These are phyloP conservation scores for Sporothrix humicola DNA, from an alignment of 2,329 filamentous ascomycete genomes.

Conservation along the genomic window DNA sequence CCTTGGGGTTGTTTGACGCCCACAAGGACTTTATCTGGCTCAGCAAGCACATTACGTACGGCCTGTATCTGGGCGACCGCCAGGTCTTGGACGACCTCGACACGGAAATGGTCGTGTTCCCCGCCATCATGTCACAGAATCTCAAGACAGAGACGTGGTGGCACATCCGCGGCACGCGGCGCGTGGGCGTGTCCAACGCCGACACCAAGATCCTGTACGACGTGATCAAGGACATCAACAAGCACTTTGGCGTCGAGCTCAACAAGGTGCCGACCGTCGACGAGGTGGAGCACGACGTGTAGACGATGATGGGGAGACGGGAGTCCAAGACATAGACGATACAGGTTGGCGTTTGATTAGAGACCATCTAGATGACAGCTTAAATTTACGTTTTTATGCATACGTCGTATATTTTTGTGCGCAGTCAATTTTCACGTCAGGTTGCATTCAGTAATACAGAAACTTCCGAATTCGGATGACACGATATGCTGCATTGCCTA, in stretches of 20 bases:
- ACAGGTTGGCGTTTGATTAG: background rate
- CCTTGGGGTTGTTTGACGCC: conserved; percentile 46
- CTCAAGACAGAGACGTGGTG: conserved; percentile 58
- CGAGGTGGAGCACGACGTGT: conserved; percentile 43
- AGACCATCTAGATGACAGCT: background rate
- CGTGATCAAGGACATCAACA: conserved; percentile 39
- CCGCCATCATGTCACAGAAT: conserved; percentile 65
- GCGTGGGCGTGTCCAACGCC: conserved; percentile 54
- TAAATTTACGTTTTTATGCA: background rate
- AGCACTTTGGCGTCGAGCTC: conserved; percentile 39
- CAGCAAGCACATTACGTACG: conserved; percentile 61
- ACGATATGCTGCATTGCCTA: no score
- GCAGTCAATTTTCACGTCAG: no score
- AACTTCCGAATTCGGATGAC: no score
- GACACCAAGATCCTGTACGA: conserved; percentile 49
- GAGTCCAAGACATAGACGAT: background rate
- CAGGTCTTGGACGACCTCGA: conserved; percentile 59
- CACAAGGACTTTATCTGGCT: conserved; percentile 56
- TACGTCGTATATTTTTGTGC: no score
- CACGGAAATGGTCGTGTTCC: conserved; percentile 60
- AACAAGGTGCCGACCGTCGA: conserved; percentile 42
- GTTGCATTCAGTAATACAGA: no score
- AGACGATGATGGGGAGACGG: background rate
- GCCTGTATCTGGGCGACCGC: conserved; percentile 62
- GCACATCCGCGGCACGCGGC: conserved; percentile 58